Evolutionary conservation across 768 basidiomycete genomes (phyloP), one percentile per base, ranked within the genome.

Genomic region (Pleurotus pulmonarius): DNA sequence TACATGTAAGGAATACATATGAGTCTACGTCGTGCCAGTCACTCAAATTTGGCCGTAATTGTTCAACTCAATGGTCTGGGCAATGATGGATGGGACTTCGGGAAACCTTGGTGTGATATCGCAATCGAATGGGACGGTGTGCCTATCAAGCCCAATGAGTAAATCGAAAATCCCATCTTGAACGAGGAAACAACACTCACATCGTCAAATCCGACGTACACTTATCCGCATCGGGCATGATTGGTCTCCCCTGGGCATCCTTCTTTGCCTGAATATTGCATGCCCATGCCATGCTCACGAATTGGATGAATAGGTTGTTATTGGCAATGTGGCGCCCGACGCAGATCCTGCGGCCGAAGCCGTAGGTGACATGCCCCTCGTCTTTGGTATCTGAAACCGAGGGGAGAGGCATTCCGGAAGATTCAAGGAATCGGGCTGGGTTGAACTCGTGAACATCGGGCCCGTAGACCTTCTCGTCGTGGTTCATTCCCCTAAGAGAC

Each of bases 371-470:
- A 60, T 73, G 71, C 18, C 70, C 65, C 60, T 68, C 69, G 20
- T 67, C 69, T 45, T 67, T 64, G 1, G 69, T 71, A 20, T 68
- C 64, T 5, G 60, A 59, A 18, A 53, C 15, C 38, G 29, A 25
- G 22, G 29, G 24, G 37, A 37, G 38, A 18, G 51, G 20, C 38
- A 41, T 25, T 61, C 60, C 40, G 46, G 40, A 26, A 51, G 49
- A n/a, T 29, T 52, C 24, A 26, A 79, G 51, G 61, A 77, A 83
- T 16, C 82, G 70, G 20, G 79, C 77, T 0, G 83, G 83, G 37
- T 77, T 72, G 63, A 85, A 84, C 9, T 59, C 63, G 3, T 70
- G 63, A 0, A 83, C 82, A 13, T 82, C 69, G 0, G 75, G 77
- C 61, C 51, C 51, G 38, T 73, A 84, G 12, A 62, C 63, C 29